A percentile compares a stretch with the other conserved stretches of the same genome.
Conservation (phyloP, 2,329 filamentous ascomycete species). For the Trichoderma asperellum region DNA sequence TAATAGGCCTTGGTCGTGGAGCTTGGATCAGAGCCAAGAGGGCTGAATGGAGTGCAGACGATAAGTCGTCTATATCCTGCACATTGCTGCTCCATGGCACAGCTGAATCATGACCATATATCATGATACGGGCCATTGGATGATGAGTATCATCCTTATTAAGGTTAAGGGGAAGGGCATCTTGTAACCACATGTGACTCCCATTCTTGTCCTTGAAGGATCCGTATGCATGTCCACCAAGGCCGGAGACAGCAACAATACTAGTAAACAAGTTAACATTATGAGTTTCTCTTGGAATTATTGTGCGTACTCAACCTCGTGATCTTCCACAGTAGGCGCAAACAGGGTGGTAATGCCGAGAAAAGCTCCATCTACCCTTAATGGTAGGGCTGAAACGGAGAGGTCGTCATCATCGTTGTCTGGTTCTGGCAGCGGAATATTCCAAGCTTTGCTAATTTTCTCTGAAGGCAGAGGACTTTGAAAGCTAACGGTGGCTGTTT, state of each 20-base stretch:
- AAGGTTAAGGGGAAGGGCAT: not conserved
- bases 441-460: not conserved
- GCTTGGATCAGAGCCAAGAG: too few relatives aligned
- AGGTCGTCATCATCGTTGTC: too few relatives aligned
- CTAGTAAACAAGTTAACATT: not conserved
- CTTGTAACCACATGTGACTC: conserved; percentile 2
- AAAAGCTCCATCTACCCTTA: not conserved
- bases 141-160: not conserved
- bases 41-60: too few relatives aligned
- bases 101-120: not conserved
- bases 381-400: too few relatives aligned
- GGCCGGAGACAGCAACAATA: not conserved
- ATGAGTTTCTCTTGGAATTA: not conserved
- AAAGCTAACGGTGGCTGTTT: not conserved
- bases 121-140: conserved; percentile 5
- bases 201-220: conserved; percentile 1
- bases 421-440: not conserved
- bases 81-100: not conserved
- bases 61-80: too few relatives aligned
- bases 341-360: conserved; percentile 12
- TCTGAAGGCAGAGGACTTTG: not conserved
- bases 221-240: not conserved
- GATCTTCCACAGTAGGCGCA: not conserved
- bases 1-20: not conserved
- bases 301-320: not conserved